These are phyloP conservation scores for Hymenoscyphus fraxineus DNA, from an alignment of 2,329 filamentous ascomycete genomes.

Conservation along the genomic window DNA sequence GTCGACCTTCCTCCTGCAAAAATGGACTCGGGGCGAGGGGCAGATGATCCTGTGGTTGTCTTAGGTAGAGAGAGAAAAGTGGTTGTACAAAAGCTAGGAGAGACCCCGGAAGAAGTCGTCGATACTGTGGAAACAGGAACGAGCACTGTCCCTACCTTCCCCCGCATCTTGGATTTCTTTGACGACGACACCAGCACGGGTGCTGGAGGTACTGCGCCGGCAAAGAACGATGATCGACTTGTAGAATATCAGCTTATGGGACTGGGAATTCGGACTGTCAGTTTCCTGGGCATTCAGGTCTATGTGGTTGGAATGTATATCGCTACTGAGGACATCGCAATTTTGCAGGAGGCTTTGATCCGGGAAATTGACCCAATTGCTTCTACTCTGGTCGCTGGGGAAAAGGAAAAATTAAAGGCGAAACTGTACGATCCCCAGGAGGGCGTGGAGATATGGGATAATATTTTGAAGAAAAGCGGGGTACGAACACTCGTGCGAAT, in stretches of 20 bases:
- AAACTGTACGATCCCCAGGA: slow-evolving; percentile 65
- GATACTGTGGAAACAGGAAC: slow-evolving; percentile 33
- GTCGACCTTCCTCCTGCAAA: slow-evolving; percentile 27
- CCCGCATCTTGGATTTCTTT: slow-evolving; percentile 28
- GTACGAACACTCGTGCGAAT: slow-evolving; percentile 80
- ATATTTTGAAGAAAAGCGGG: slow-evolving; percentile 60
- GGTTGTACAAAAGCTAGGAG: slow-evolving; percentile 30
- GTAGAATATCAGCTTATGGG: slow-evolving; percentile 84
- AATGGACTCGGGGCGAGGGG: slow-evolving; percentile 18
- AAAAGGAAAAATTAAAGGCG: slow-evolving; percentile 70
- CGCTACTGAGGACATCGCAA: slow-evolving; percentile 74
- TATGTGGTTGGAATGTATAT: slow-evolving; percentile 95
- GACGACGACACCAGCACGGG: slow-evolving; percentile 22
- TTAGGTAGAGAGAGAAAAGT: slow-evolving; percentile 32
- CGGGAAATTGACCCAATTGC: slow-evolving; percentile 72
- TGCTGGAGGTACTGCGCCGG: slow-evolving; percentile 10
- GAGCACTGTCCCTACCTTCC: slow-evolving; percentile 33
- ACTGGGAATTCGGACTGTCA: slow-evolving; percentile 82
- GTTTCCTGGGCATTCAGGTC: slow-evolving; percentile 84
- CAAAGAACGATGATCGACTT: slow-evolving; percentile 27
- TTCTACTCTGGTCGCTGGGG: slow-evolving; percentile 75
- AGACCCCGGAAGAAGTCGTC: slow-evolving; percentile 39
- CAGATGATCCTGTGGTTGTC: slow-evolving; percentile 29
- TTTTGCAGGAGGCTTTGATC: slow-evolving; percentile 74
- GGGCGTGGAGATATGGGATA: slow-evolving; percentile 71